Evolutionary conservation across 352 stramenopile species (phyloP).

Genomic region (Phytophthora chlamydospora): DNA sequence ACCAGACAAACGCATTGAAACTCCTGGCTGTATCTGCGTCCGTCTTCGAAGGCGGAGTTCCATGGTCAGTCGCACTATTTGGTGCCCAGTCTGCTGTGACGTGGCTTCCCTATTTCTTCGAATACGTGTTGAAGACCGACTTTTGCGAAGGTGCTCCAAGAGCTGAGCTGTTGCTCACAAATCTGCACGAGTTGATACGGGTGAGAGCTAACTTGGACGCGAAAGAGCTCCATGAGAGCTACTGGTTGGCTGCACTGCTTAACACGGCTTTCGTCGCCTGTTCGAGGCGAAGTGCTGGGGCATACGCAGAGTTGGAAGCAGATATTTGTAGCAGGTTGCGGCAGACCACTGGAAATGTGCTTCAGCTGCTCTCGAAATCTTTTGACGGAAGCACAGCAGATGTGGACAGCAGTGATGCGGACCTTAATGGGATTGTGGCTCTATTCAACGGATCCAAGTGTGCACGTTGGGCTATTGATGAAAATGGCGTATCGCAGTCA

Average conservation of each 20-base stretch:
- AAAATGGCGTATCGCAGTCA: slow-evolving; percentile 11
- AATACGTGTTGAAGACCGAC: slow-evolving; percentile 35
- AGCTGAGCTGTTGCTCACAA: slow-evolving; percentile 26
- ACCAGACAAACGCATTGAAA: slow-evolving; percentile 39
- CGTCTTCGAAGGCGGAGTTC: slow-evolving; percentile 27
- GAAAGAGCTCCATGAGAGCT: slow-evolving; percentile 33
- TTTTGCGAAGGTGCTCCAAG: slow-evolving; percentile 26
- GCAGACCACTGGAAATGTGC: slow-evolving; percentile 13
- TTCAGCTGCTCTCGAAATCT: slow-evolving; percentile 17
- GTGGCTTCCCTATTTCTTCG: slow-evolving; percentile 47
- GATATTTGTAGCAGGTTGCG: slow-evolving; percentile 12
- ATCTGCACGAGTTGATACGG: slow-evolving; percentile 18
- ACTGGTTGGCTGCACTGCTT: slow-evolving; percentile 46
- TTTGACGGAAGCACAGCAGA: not conserved
- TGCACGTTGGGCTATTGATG: slow-evolving; percentile 17
- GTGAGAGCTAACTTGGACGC: not conserved
- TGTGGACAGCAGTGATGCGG: not conserved
- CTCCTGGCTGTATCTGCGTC: slow-evolving; percentile 22
- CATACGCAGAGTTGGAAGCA: slow-evolving; percentile 6
- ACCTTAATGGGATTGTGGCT: slow-evolving; percentile 14
- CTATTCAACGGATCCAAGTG: slow-evolving; percentile 20
- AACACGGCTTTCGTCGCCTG: slow-evolving; percentile 46
- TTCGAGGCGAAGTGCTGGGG: slow-evolving; percentile 24
- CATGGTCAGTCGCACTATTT: slow-evolving; percentile 37
- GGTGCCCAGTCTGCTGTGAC: slow-evolving; percentile 20